Base-by-base conservation (phyloP, 192 early-diverging fungal species). In the Entophlyctis luteolus region DNA sequence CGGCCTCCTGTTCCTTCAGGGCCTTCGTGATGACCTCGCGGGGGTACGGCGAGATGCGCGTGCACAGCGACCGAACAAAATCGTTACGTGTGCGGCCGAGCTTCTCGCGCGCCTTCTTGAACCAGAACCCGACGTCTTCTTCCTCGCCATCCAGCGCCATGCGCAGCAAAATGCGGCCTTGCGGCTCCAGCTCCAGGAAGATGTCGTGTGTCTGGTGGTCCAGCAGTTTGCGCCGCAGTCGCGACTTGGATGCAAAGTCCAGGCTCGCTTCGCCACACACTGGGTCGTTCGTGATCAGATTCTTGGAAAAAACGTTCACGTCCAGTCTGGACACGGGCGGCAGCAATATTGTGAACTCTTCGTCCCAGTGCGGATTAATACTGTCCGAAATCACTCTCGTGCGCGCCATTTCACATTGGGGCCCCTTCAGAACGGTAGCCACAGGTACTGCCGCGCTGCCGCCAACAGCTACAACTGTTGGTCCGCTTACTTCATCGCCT, bases 161-260 rank as follows among this genome's bases (percentile, higher is more conserved):
- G 6, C 82, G 72, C 25, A 84, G 38, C 38, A 84, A 48, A 25
- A 84, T 66, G 4, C 82, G 70, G 12, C 82, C 82, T 55, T 84
- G 82, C 36, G 82, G 82, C 52, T 84, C 82, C 55, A 81, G 42
- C 55, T 84, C 79, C 25, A 84, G 74, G 55, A 77, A 84, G 20
- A 84, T 68, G 59, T 84, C 82, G 59, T 84, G 82, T 3, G 82
- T 83, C 45, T 83, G 81, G 59, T 84, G 77, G 71, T 84, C 82
- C 31, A 48, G 63, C 16, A 83, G 55, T 45, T 77, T 81, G 10
- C 73, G 32, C 23, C 72, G 42, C 36, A 83, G 54, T 35, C 79
- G 70, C 16, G 76, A 79, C 14, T 77, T 71, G 2, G 29, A 29
- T 1, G 65, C 56, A 14, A 84, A 55, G 54, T 81, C 77, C 27